phyloP scores from a whole-genome alignment of 169 alveolate genomes.

The Theileria sp. region DNA sequence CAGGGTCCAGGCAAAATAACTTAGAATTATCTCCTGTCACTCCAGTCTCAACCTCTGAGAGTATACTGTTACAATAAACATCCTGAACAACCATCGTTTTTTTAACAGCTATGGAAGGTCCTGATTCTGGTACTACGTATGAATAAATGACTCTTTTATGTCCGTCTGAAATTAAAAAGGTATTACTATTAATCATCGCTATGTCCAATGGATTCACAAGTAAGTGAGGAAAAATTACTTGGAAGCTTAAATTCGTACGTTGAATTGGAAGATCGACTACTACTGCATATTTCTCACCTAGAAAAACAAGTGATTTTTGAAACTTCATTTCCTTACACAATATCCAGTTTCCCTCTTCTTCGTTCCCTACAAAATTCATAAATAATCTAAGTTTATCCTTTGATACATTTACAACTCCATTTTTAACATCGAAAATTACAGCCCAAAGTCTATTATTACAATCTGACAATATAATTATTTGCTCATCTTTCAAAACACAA shows the following conservation, averaged over 20 bases:
- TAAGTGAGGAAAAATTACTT: conserved; percentile 19
- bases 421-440: background rate
- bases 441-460: conserved; percentile 41
- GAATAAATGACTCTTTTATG: conserved; percentile 14
- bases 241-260: background rate
- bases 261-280: conserved; percentile 10
- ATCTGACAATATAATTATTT: conserved; percentile 34
- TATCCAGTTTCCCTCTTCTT: conserved; percentile 28
- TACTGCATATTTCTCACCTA: conserved; percentile 21
- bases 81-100: background rate
- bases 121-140: too few species aligned
- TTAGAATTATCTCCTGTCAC: background rate
- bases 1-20: conserved; percentile 38
- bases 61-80: conserved; percentile 28
- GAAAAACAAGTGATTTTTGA: background rate
- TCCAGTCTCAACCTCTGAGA: background rate
- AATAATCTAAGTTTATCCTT: background rate
- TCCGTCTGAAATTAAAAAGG: conserved; percentile 44
- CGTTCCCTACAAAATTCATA: background rate
- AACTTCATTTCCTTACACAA: conserved; percentile 29
- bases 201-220: conserved; percentile 53
- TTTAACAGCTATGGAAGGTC: background rate
- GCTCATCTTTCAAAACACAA: conserved; percentile 16
- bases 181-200: background rate
- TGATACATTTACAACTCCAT: conserved; percentile 6